Base-by-base conservation (phyloP, 768 basidiomycete species). In the Coprinopsis cinerea region DNA sequence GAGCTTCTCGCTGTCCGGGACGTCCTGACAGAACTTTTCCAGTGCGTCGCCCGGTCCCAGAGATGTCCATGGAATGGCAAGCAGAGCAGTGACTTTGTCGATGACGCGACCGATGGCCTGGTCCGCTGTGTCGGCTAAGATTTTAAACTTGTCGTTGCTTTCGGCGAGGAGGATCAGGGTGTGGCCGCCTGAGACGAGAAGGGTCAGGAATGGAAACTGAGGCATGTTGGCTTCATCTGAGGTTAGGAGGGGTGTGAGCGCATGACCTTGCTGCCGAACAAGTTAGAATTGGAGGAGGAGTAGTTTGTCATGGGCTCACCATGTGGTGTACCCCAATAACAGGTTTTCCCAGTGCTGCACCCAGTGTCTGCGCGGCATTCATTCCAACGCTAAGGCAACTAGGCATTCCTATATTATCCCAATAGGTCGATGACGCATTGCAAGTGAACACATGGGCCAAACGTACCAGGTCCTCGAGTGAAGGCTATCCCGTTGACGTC, bases 111-210 rank as follows among this genome's bases (percentile, higher is more conserved):
- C 92, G 18, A 93, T 77, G 51, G 81, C 82, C 59, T 81, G 79
- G 56, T 94, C 92, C 4, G 70, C 66, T 0, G 87, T 89, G 14
- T 83, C 84, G 0, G 87, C 85, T 24, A 97, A 68, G 32, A 87
- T 78, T 52, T 72, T 71, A 63, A 89, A 96, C 0, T 71, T 66
- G 4, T 67, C 70, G 23, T 65, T 62, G 1, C 83, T 82, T 0
- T 62, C 71, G 1, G 84, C 89, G 10, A 95, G 81, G 1, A 96
- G 73, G 30, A 98, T 75, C 32, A 97, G 73, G 0, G 94, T 93
- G 63, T 98, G 95, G 2, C 94, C 94, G n/a, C 95, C 95, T 0
- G 92, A 94, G 42, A 95, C 74, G 15, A 98, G 76, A 11, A 97
- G 73, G 0, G 88, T 85, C 28, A 98, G 75, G 70, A 94, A 97